Percentiles rank a stretch among this genome's conserved stretches.
Evolutionary conservation across 2,329 filamentous ascomycete species (phyloP).

Genomic region (Cytospora leucostoma): DNA sequence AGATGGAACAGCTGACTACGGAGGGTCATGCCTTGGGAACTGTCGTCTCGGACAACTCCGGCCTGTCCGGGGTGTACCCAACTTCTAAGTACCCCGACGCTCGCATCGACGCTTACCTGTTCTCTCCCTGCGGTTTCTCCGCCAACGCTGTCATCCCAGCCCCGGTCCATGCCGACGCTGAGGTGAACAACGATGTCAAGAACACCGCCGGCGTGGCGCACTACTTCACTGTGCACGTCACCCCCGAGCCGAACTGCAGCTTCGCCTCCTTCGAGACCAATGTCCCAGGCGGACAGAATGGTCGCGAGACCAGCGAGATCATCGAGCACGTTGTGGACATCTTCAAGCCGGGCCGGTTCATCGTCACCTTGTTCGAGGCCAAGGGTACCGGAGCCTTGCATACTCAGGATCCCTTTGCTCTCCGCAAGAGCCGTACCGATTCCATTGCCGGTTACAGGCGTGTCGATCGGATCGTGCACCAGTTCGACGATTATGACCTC

Average conservation of each 20-base stretch:
- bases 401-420: constrained; percentile 34
- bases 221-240: constrained; percentile 99
- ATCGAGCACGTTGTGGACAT: constrained; percentile 93
- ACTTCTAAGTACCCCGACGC: constrained; percentile 86
- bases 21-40: constrained; percentile 93
- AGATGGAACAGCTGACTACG: constrained; percentile 78
- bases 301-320: constrained; percentile 84
- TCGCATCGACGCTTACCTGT: constrained; percentile 92
- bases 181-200: constrained; percentile 46
- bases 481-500: constrained; percentile 95
- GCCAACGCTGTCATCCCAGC: constrained; percentile 94
- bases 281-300: constrained; percentile 84
- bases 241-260: constrained; percentile 93
- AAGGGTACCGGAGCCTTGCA: constrained; percentile 59
- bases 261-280: constrained; percentile 99
- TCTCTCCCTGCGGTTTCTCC: constrained; percentile 95
- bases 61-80: constrained; percentile 86
- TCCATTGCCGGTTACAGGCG: constrained; percentile 82
- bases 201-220: constrained; percentile 56
- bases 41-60: constrained; percentile 86
- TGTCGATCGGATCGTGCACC: constrained; percentile 93
- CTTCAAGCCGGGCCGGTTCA: constrained; percentile 97
- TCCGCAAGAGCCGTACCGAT: constrained; percentile 64
- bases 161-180: constrained; percentile 53
- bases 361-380: constrained; percentile 92